Evolutionary conservation across 768 basidiomycete genomes (phyloP).

Genomic region (Lactarius akahatsu): DNA sequence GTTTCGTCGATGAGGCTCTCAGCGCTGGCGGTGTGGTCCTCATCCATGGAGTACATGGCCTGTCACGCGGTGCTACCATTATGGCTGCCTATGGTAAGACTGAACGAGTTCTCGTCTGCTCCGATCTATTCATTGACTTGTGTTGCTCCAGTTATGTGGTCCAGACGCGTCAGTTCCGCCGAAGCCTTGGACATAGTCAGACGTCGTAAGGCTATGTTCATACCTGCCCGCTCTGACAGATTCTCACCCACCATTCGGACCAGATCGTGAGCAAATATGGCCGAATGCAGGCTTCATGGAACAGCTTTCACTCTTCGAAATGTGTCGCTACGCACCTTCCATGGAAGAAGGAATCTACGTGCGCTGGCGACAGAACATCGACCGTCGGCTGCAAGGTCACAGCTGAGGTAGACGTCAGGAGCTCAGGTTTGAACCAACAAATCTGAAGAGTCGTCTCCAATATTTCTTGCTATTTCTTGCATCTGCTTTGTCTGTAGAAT

Average conservation of each 20-base stretch:
- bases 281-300: conserved; percentile 25
- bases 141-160: conserved; percentile 28
- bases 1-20: conserved; percentile 31
- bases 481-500: not conserved
- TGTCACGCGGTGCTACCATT: conserved; percentile 30
- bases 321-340: conserved; percentile 27
- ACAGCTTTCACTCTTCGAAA: conserved; percentile 29
- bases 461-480: not conserved
- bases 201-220: conserved; percentile 21
- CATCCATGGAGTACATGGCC: conserved; percentile 30
- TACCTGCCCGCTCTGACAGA: not conserved
- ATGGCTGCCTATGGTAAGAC: conserved; percentile 30
- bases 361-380: conserved; percentile 28
- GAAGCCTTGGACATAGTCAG: conserved; percentile 26
- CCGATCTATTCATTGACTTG: not conserved
- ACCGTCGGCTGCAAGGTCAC: conserved; percentile 9
- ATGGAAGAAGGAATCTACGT: conserved; percentile 29
- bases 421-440: not conserved
- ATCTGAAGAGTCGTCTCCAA: not conserved
- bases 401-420: not conserved
- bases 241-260: not conserved
- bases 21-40: conserved; percentile 29
- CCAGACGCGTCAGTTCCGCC: conserved; percentile 21
- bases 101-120: not conserved
- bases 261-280: conserved; percentile 31